phyloP scores from a whole-genome alignment of 331 rosid species.

The Rosa hybrid region DNA sequence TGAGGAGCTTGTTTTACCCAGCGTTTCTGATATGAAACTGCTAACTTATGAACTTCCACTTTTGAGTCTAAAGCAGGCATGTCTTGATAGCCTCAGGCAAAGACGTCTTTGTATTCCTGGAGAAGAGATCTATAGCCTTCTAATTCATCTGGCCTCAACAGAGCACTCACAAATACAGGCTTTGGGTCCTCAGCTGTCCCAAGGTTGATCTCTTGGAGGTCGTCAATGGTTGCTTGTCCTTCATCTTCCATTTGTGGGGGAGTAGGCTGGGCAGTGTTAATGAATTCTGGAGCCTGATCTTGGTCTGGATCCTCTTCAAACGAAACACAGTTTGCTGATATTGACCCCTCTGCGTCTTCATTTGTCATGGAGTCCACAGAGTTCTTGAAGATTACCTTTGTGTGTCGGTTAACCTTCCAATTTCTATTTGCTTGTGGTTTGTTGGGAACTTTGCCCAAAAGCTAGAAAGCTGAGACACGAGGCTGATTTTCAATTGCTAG shows the following conservation, averaged over 20 bases:
- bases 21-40: too few relatives aligned
- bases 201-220: background rate
- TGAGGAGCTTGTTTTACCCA: background rate
- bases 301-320: too few relatives aligned
- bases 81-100: background rate
- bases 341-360: too few relatives aligned
- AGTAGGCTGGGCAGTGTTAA: too few relatives aligned
- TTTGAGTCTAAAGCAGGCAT: background rate
- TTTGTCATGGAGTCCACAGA: too few relatives aligned
- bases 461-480: background rate
- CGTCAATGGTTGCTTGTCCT: background rate
- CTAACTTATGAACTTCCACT: too few relatives aligned
- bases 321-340: too few relatives aligned
- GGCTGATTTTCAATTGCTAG: background rate
- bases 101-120: background rate
- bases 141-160: background rate
- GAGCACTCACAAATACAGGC: background rate
- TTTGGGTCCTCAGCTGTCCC: background rate
- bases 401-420: too few relatives aligned
- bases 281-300: too few relatives aligned
- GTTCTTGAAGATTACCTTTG: too few relatives aligned
- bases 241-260: too few relatives aligned
- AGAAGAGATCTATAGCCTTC: background rate
- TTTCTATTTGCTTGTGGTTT: too few relatives aligned
- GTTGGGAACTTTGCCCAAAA: background rate